Percentiles rank a stretch among this genome's conserved stretches.
phyloP scores from a whole-genome alignment of 2,329 filamentous ascomycete genomes.

The Pseudodiploospora longispora region DNA sequence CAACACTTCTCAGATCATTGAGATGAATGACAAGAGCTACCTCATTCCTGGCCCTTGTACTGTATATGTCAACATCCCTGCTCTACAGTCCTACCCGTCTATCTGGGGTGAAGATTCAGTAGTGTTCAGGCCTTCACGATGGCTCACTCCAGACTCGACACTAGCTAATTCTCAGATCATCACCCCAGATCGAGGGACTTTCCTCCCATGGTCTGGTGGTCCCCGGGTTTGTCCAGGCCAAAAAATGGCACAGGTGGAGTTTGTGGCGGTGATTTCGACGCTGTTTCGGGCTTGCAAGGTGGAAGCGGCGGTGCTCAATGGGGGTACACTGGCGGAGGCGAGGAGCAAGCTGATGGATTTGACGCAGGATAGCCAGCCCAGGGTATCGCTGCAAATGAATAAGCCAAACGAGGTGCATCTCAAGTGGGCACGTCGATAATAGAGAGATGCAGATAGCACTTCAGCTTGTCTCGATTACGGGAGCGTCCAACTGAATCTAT shows the following conservation, averaged over 20 bases:
- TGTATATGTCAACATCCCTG: background rate
- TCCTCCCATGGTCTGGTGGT: slow-evolving; percentile 39
- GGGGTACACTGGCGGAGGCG: background rate
- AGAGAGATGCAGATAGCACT: background rate
- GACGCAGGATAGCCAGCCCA: background rate
- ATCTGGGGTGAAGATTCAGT: background rate
- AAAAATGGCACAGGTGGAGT: slow-evolving; percentile 50
- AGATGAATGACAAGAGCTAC: background rate
- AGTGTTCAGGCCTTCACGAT: slow-evolving; percentile 30
- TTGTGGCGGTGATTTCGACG: slow-evolving; percentile 35
- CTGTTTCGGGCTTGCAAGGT: slow-evolving; percentile 12
- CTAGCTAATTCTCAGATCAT: background rate
- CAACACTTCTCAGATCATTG: background rate
- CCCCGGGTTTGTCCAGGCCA: slow-evolving; percentile 43
- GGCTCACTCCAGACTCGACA: slow-evolving; percentile 18
- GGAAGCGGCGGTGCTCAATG: background rate
- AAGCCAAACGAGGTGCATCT: background rate
- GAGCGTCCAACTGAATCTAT: no score
- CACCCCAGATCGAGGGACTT: slow-evolving; percentile 25
- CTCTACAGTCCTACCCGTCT: background rate
- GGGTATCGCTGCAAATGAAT: background rate
- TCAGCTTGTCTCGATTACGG: no score
- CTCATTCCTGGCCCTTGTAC: background rate
- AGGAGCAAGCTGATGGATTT: background rate
- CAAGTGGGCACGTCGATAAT: background rate